Evolutionary conservation across 495 filamentous ascomycete genomes (phyloP).

Genomic region (Recurvomyces mirabilis): DNA sequence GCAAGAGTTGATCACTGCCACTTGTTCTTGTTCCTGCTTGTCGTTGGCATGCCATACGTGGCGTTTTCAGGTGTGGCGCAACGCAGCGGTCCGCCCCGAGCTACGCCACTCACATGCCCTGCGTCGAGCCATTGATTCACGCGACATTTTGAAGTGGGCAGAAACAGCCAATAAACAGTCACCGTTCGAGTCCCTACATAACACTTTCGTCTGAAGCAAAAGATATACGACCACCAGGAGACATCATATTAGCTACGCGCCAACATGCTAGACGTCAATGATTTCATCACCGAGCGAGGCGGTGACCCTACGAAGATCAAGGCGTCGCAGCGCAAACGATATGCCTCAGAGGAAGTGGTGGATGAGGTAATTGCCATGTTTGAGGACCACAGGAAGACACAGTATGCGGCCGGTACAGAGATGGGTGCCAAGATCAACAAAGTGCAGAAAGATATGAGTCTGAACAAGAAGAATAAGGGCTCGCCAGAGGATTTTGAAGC

Average conservation of each 20-base stretch:
- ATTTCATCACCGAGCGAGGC: constrained; percentile 76
- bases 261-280: constrained; percentile 64
- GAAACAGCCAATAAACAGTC: no score
- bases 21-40: background rate
- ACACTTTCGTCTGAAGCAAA: no score
- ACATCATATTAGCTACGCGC: no score
- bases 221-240: no score
- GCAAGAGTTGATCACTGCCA: background rate
- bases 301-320: constrained; percentile 81
- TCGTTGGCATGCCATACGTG: background rate
- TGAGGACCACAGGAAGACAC: constrained; percentile 67
- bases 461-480: constrained; percentile 92
- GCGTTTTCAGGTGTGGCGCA: background rate
- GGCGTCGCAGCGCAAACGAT: constrained; percentile 73
- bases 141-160: no score
- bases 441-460: constrained; percentile 77
- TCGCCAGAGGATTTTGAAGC: constrained; percentile 48
- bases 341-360: constrained; percentile 67
- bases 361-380: constrained; percentile 83
- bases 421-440: constrained; percentile 75
- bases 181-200: no score
- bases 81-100: no score
- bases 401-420: constrained; percentile 66
- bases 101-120: no score
- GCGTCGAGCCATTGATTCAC: no score